Conservation (phyloP, 768 basidiomycete species). For the Coprinopsis strossmayeri region DNA sequence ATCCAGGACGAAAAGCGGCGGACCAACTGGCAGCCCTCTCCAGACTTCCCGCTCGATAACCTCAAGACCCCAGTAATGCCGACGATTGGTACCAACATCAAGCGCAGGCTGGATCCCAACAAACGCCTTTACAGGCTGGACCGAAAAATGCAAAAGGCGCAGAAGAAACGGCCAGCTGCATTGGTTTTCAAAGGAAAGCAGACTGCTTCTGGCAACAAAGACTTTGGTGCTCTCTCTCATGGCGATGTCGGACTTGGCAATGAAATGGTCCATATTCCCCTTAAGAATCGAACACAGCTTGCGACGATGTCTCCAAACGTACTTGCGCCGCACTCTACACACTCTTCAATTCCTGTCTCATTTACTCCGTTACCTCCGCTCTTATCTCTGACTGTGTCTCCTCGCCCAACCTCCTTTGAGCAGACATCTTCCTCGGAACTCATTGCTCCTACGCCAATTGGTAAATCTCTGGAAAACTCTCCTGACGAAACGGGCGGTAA, state of each 20-base stretch:
- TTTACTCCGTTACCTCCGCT: conserved; percentile 9
- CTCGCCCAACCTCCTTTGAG: background rate
- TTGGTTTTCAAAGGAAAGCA: background rate
- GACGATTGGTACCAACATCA: too few species aligned
- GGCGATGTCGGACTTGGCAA: background rate
- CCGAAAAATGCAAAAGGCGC: too few species aligned
- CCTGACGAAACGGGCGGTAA: conserved; percentile 13
- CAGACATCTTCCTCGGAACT: background rate
- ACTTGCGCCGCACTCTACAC: background rate
- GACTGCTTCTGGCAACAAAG: background rate
- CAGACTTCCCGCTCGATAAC: too few species aligned
- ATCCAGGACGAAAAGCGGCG: too few species aligned
- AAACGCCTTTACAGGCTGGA: too few species aligned
- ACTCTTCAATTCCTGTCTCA: background rate
- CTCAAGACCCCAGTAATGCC: too few species aligned
- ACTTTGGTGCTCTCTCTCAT: background rate
- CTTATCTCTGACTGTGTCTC: background rate
- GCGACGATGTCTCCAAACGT: background rate
- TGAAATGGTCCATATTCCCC: background rate
- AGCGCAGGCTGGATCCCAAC: too few species aligned
- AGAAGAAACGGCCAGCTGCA: too few species aligned
- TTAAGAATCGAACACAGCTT: background rate
- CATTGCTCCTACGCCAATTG: background rate
- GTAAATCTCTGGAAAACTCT: background rate
- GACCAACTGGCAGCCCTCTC: too few species aligned